A percentile compares a stretch with the other conserved stretches of the same genome.
phyloP scores from a whole-genome alignment of 2,329 filamentous ascomycete genomes.

The Fusarium pseudonygamai region DNA sequence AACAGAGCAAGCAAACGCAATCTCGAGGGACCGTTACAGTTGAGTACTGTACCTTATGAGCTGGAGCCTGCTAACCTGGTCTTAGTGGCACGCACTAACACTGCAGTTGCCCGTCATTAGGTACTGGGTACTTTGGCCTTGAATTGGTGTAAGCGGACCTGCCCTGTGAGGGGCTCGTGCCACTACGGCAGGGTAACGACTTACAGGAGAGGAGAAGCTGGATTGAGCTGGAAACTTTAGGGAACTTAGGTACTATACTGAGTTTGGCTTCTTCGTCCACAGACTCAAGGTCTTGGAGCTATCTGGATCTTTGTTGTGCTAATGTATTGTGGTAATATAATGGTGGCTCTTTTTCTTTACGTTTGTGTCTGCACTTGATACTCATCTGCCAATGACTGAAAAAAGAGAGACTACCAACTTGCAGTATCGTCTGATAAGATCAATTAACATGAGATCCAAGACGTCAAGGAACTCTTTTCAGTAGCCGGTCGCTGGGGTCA shows the following conservation, averaged over 20 bases:
- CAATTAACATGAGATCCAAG: conserved; percentile 8
- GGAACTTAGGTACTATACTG: too few species aligned
- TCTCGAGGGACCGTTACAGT: conserved; percentile 25
- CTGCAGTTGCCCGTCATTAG: conserved; percentile 25
- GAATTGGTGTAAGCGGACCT: not conserved
- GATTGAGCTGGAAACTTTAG: not conserved
- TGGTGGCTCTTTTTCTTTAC: not conserved
- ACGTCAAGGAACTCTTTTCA: conserved; percentile 17
- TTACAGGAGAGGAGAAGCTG: conserved; percentile 11
- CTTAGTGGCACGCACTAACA: conserved; percentile 11
- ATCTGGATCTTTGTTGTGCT: not conserved
- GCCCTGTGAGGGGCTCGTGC: conserved; percentile 27
- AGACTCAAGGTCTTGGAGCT: not conserved
- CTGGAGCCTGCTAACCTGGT: conserved; percentile 23
- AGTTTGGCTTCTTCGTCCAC: conserved; percentile 14
- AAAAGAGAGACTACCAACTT: not conserved
- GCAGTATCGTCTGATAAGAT: not conserved
- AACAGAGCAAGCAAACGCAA: conserved; percentile 5
- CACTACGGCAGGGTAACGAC: conserved; percentile 32
- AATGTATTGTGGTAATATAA: not conserved
- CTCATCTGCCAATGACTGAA: not conserved
- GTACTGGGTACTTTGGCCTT: conserved; percentile 9
- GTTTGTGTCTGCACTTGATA: not conserved
- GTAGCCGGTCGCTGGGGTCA: conserved; percentile 30
- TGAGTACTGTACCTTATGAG: conserved; percentile 12